Base-by-base conservation (phyloP, 257 asterid species). In the Rubia yunnanensis region DNA sequence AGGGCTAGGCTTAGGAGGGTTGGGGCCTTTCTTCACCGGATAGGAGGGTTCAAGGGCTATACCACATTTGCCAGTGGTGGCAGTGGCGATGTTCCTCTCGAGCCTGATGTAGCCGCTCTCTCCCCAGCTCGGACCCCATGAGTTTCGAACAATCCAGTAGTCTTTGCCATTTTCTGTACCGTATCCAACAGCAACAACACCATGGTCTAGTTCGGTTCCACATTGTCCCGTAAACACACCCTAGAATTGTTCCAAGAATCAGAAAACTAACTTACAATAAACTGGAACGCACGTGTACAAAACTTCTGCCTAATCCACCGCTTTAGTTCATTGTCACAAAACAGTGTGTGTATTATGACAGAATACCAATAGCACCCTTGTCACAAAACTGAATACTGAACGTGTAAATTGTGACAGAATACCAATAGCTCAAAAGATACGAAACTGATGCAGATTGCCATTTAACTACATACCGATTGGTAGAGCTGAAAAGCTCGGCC, bases 51-150 rank as follows among this genome's bases (percentile, higher is more conserved):
- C 86, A 14, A 89, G 57, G 5, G 96, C 96, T 0, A 92, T 89
- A 1, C 98, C 98, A 60, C 98, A 92, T 72, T 87, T 87, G 1
- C 98, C 98, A 0, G 86, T 74, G 24, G 71, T 69, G 34, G 22
- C 58, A 31, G 83, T 77, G 9, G 72, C 87, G 31, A 83, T 54
- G 6, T 89, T 89, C 17, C 96, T 86, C 67, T 89, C 84, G 18
- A 92, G 81, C 76, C 75, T 82, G 74, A 92, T 80, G 80, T 92
- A 92, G 1, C 98, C 98, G 0, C 70, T 61, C 57, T 89, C 96
- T 5, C 98, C 98, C 98, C 98, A 92, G 36, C 55, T 77, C 0
- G 85, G 23, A 2, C 98, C 98, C 98, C 98, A 92, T 13, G 98
- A 92, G 70, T 89, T 92, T 71, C 88, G 77, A 49, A 92, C 95